Percentiles rank a stretch among this genome's conserved stretches.
phyloP scores from a whole-genome alignment of 305 asterid genomes.

The Petunia hybrid region DNA sequence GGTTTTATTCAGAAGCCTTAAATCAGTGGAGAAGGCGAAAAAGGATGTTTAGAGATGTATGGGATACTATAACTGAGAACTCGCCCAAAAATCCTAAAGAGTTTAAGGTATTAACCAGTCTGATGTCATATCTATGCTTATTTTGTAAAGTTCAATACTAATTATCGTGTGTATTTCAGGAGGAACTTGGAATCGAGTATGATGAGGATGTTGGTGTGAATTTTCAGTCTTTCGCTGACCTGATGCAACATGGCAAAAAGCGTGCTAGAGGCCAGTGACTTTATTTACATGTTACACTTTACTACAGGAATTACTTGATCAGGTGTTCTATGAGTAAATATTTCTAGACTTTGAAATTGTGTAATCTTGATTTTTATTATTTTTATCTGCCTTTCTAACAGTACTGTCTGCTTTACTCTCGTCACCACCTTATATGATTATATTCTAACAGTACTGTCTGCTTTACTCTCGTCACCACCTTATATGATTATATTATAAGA shows the following conservation, averaged over 20 bases:
- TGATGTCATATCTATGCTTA: background rate
- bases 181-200: slow-evolving; percentile 93
- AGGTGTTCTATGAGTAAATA: background rate
- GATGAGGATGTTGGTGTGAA: slow-evolving; percentile 87
- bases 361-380: background rate
- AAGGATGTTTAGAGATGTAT: slow-evolving; percentile 89
- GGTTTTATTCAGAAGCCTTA: slow-evolving; percentile 51
- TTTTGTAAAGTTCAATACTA: background rate
- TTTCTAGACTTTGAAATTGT: slow-evolving; percentile 3
- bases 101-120: slow-evolving; percentile 64
- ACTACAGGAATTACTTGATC: background rate
- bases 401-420: slow-evolving; percentile 13
- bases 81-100: slow-evolving; percentile 87
- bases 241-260: slow-evolving; percentile 64
- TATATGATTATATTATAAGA: background rate
- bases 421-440: background rate
- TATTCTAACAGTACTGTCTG: slow-evolving; percentile 8
- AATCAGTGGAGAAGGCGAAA: slow-evolving; percentile 90
- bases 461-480: slow-evolving; percentile 1
- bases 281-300: background rate
- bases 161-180: slow-evolving; percentile 50
- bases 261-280: slow-evolving; percentile 59
- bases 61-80: slow-evolving; percentile 96
- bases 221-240: slow-evolving; percentile 73
- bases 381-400: slow-evolving; percentile 9